Base-by-base conservation (phyloP, 2,329 filamentous ascomycete genomes). In the Seiridium cupressi region DNA sequence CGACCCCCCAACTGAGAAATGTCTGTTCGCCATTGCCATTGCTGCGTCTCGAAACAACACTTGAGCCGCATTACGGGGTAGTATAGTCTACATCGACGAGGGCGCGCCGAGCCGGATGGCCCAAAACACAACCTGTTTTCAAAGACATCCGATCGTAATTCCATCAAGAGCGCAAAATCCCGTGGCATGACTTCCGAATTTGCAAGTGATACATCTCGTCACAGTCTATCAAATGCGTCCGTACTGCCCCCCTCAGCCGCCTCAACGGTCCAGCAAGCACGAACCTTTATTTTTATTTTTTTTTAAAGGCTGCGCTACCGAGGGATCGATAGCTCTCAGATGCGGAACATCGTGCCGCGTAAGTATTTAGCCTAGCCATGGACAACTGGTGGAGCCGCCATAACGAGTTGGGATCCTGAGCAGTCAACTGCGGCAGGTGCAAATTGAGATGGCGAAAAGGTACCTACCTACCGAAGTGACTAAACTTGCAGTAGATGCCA, bases 21-120 rank as follows among this genome's bases (percentile, higher is more conserved):
- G 49, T 51, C 49, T 51, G 49, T 51, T 51, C 49, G 49, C 49
- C 49, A 18, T 34, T n/a, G 31, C 31, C 49, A 51, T 51, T 35
- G 18, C 18, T 9, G 36, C 35, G 34, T 51, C 31, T 51, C 49
- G 13, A 35, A 35, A 51, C 49, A 32, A 26, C 47, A 32, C 49
- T 51, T 32, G 49, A 51, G 49, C 49, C 49, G 49, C 49, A 51
- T 51, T 35, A 35, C 49, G 32, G 49, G 49, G 38, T 42, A 8
- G 7, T 42, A 13, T 42, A 13, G 7, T 42, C 13, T 42, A 7
- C 38, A 42, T 42, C 38, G 13, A 42, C 7, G 18, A 26, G 38
- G 7, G 38, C 38, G 38, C 38, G 13, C 38, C 7, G 38, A 42
- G 7, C 38, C 38, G 13, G 38, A 42, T 42, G 13, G 38, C 38